Base-by-base conservation (phyloP, 1,139 yeast genomes). In the Suhomyces guaymorum region DNA sequence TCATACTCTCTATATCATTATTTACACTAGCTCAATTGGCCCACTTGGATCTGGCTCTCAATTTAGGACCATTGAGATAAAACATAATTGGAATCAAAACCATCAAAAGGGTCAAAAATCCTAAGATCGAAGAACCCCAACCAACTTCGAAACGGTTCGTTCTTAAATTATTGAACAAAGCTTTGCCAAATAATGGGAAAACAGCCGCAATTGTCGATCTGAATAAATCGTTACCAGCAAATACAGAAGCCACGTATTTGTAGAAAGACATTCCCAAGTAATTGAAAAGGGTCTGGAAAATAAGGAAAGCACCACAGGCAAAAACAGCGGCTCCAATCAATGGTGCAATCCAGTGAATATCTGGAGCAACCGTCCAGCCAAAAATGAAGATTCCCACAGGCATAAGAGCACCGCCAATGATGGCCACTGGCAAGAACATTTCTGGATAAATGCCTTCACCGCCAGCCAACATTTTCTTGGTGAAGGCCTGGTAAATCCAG, bases 101-200 rank as follows among this genome's bases (percentile, higher is more conserved):
- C 70, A 78, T 61, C 3, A 47, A 57, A 16, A 65, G 37, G 4
- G 70, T 49, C 26, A 75, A 51, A 33, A 68, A 66, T 0, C 70
- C 81, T 32, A 77, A 47, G n/a, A 77, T 47, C 7, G 74, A 61
- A 2, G 75, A 61, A 2, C 81, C 82, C 76, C 76, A 74, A 1
- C 66, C 82, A 8, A 75, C 79, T 3, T 80, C 80, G 48, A 61
- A 77, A 29, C 63, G 66, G 2, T 61, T 47, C 10, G 68, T 65
- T 3, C 10, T 12, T 32, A 75, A 52, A 44, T 73, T 73, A 26
- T 54, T 44, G 46, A 67, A 80, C 68, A 80, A 61, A 2, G 70
- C 65, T 29, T 59, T 52, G 4, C 80, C 83, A 51, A 80, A 78
- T 32, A 80, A 57, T 26, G 87, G 86, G 64, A 80, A 80, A 4